A percentile compares a stretch with the other conserved stretches of the same genome.
Conservation (phyloP, 2,329 filamentous ascomycete species). For the Monilinia aucupariae region DNA sequence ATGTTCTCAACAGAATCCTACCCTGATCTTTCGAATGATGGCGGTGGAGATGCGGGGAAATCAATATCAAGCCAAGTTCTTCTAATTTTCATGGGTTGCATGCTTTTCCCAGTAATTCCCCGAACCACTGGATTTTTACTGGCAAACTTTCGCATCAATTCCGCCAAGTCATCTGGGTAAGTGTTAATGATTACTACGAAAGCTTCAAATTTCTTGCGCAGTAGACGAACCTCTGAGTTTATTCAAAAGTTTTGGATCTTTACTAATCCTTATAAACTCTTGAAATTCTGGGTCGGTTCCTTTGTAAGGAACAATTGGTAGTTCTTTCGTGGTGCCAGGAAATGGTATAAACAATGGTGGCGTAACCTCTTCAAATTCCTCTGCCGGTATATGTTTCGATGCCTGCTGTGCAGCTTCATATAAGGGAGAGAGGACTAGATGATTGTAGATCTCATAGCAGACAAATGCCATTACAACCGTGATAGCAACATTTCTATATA, state of each 20-base stretch:
- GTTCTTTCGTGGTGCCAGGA: slow-evolving; percentile 49
- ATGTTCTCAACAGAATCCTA: slow-evolving; percentile 37
- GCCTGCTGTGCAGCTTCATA: slow-evolving; percentile 34
- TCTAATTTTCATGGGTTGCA: slow-evolving; percentile 38
- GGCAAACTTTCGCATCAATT: slow-evolving; percentile 41
- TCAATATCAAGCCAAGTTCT: slow-evolving; percentile 56
- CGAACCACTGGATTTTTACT: slow-evolving; percentile 41
- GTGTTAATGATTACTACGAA: slow-evolving; percentile 21
- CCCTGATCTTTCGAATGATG: slow-evolving; percentile 55
- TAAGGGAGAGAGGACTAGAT: slow-evolving; percentile 44
- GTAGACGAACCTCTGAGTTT: slow-evolving; percentile 22
- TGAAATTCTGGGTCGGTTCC: slow-evolving; percentile 59
- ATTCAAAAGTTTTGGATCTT: slow-evolving; percentile 44
- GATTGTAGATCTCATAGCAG: slow-evolving; percentile 42
- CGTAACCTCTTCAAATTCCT: slow-evolving; percentile 41
- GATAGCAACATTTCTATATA: slow-evolving; percentile 30
- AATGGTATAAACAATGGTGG: slow-evolving; percentile 55
- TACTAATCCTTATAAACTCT: slow-evolving; percentile 53
- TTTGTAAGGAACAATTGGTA: slow-evolving; percentile 47
- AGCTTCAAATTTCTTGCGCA: neutral
- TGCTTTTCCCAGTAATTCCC: slow-evolving; percentile 41
- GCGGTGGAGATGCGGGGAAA: slow-evolving; percentile 54
- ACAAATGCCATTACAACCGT: slow-evolving; percentile 35
- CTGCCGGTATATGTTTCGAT: slow-evolving; percentile 41
- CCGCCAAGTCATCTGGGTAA: slow-evolving; percentile 42